phyloP scores from a whole-genome alignment of 2,329 filamentous ascomycete genomes.

The Colletotrichum orbiculare region DNA sequence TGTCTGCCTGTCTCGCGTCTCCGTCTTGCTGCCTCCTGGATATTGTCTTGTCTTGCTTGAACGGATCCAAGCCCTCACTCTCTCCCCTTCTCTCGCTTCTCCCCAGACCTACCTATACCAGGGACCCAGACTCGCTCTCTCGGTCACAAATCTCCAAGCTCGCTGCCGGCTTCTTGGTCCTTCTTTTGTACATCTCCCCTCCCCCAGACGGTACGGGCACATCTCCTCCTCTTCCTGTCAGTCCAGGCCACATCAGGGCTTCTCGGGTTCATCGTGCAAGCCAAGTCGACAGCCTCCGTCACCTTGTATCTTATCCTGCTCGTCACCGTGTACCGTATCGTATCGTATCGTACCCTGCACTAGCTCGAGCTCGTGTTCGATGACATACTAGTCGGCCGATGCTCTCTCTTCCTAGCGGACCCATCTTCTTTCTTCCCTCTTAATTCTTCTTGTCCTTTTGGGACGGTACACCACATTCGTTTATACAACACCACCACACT shows the following conservation, averaged over 20 bases:
- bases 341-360: not conserved
- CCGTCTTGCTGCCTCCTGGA: too few species aligned
- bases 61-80: not conserved
- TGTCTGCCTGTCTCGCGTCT: too few species aligned
- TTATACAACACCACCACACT: constrained; percentile 19
- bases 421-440: constrained; percentile 21
- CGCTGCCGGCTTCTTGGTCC: constrained; percentile 9
- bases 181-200: constrained; percentile 18
- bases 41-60: constrained; percentile 19
- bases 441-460: constrained; percentile 14
- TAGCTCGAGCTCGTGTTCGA: constrained; percentile 29
- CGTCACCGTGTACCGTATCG: too few species aligned
- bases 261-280: constrained; percentile 1
- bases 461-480: constrained; percentile 24
- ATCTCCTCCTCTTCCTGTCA: constrained; percentile 14
- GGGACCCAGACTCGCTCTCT: constrained; percentile 2
- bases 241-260: constrained; percentile 11
- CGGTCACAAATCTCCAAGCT: constrained; percentile 12
- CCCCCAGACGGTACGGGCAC: constrained; percentile 1
- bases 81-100: too few species aligned
- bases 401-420: constrained; percentile 24
- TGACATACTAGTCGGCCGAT: constrained; percentile 30
- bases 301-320: too few species aligned
- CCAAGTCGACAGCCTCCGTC: not conserved
- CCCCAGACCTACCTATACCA: too few species aligned